A percentile compares a stretch with the other conserved stretches of the same genome.
Conservation (phyloP, 2,329 filamentous ascomycete species). For the Magnaporthiopsis poae region DNA sequence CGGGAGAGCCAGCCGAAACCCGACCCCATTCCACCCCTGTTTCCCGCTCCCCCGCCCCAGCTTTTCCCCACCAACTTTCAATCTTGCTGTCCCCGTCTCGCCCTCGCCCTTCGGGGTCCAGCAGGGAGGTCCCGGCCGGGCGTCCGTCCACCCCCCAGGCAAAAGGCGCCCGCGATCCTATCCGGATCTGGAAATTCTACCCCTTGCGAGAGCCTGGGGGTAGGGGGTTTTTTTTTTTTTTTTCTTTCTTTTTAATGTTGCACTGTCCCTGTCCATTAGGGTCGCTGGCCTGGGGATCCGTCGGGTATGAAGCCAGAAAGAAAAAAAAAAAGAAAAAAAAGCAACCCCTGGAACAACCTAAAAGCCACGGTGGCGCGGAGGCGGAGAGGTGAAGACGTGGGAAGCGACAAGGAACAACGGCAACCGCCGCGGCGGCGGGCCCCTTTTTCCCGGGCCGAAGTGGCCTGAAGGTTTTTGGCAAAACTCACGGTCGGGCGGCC, state of each 20-base stretch:
- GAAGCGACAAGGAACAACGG: background rate
- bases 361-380: background rate
- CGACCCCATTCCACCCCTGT: constrained; percentile 4
- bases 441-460: too few species aligned
- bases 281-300: background rate
- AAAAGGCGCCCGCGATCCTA: background rate
- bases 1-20: constrained; percentile 7
- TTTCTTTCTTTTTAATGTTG: too few species aligned
- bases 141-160: background rate
- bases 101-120: background rate
- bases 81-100: background rate
- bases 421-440: background rate
- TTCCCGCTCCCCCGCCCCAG: constrained; percentile 3
- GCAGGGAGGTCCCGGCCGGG: too few species aligned
- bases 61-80: constrained; percentile 6
- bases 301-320: background rate
- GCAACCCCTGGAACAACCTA: background rate
- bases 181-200: background rate
- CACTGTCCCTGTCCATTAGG: too few species aligned
- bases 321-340: too few species aligned
- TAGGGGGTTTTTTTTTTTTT: background rate
- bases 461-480: background rate
- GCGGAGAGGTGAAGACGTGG: background rate
- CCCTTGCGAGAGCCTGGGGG: too few species aligned
- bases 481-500: background rate